phyloP scores from a whole-genome alignment of 2,329 filamentous ascomycete genomes.

The Dryadomyces sulphureus region DNA sequence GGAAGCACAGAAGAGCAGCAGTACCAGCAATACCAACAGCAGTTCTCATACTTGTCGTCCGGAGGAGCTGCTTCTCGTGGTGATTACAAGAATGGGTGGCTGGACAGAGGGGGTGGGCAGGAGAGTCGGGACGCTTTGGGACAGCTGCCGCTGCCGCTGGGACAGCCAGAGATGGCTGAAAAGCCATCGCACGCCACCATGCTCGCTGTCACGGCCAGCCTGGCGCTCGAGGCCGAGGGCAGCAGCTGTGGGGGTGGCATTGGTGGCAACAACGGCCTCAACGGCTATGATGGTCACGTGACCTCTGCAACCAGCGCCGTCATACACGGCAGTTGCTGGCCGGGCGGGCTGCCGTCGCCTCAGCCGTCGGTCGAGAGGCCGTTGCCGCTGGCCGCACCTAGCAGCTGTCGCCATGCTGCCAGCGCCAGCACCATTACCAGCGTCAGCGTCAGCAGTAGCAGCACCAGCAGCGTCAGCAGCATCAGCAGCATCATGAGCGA shows the following conservation, averaged over 20 bases:
- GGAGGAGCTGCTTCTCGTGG: not conserved
- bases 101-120: not conserved
- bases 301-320: not conserved
- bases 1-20: not conserved
- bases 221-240: not conserved
- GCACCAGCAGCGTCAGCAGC: too few relatives aligned
- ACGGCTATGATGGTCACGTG: not conserved
- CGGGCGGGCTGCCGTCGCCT: too few relatives aligned
- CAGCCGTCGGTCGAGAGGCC: not conserved
- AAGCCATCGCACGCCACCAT: not conserved
- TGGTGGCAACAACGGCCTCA: too few relatives aligned
- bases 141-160: too few relatives aligned
- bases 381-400: not conserved
- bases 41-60: slow-evolving; percentile 1
- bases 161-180: not conserved
- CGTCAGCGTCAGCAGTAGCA: too few relatives aligned
- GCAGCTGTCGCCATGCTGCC: too few relatives aligned
- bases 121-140: too few relatives aligned
- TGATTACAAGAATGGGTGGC: not conserved
- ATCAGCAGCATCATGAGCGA: too few relatives aligned
- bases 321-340: not conserved
- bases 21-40: slow-evolving; percentile 2
- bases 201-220: not conserved
- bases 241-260: not conserved
- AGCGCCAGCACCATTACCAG: too few relatives aligned